A percentile compares a stretch with the other conserved stretches of the same genome.
Conservation (phyloP, 805 yeast genomes). For the Saturnispora sanitii region DNA sequence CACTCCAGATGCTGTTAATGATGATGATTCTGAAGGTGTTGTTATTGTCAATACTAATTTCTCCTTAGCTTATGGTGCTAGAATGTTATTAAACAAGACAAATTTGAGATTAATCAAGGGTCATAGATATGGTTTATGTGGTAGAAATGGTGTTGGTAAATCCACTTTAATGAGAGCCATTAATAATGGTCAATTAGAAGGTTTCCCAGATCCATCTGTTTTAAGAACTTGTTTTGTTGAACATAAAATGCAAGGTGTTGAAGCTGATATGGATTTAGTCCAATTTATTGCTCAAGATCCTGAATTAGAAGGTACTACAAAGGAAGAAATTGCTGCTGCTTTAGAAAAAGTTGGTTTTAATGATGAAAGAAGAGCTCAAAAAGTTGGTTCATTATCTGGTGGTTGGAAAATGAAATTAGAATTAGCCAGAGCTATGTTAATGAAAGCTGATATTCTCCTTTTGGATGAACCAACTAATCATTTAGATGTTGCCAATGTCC, state of each 20-base stretch:
- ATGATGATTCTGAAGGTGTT: constrained; percentile 67
- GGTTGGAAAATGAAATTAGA: constrained; percentile 99
- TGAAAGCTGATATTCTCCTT: constrained; percentile 90
- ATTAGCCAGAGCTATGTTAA: constrained; percentile 96
- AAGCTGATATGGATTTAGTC: constrained; percentile 83
- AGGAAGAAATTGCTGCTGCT: constrained; percentile 65
- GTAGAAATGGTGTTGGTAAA: constrained; percentile 98
- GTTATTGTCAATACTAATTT: constrained; percentile 91
- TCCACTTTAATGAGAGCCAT: constrained; percentile 95
- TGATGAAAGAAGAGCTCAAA: constrained; percentile 78
- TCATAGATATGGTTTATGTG: constrained; percentile 95
- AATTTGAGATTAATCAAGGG: constrained; percentile 81
- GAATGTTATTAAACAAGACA: constrained; percentile 93
- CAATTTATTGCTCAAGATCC: constrained; percentile 84
- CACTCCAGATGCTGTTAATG: constrained; percentile 44
- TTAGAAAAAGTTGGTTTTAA: constrained; percentile 83
- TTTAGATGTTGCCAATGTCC: constrained; percentile 86
- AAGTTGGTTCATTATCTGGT: constrained; percentile 92
- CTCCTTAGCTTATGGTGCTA: constrained; percentile 93
- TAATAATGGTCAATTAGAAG: constrained; percentile 93
- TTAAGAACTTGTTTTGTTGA: constrained; percentile 93
- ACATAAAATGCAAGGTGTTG: constrained; percentile 91
- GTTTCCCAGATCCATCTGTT: constrained; percentile 85
- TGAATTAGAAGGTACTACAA: constrained; percentile 54
- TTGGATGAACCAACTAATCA: constrained; percentile 98